These are phyloP conservation scores for Fraxinus velutina DNA, from an alignment of 305 asterid species.

Conservation along the genomic window DNA sequence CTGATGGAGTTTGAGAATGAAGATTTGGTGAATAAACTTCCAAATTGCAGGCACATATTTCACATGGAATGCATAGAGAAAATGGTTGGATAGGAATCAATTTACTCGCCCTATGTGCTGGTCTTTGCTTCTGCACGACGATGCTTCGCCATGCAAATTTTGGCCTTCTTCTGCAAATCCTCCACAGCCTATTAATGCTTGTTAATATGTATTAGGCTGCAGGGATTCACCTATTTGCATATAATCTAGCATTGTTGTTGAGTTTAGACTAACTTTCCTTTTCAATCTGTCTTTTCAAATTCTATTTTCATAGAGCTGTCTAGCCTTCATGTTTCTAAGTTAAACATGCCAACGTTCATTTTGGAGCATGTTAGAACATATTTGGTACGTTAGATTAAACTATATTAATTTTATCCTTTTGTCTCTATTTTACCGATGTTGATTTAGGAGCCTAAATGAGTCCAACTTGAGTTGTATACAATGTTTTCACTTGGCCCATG, in stretches of 20 bases:
- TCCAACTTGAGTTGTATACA: no score
- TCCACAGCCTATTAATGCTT: not conserved
- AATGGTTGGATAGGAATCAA: slow-evolving; percentile 48
- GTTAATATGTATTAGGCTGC: not conserved
- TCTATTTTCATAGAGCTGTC: not conserved
- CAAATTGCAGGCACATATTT: slow-evolving; percentile 49
- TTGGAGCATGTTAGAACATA: not conserved
- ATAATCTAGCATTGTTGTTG: not conserved
- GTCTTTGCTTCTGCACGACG: slow-evolving; percentile 29
- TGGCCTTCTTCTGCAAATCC: slow-evolving; percentile 12
- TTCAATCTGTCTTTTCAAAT: no score
- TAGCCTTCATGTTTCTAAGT: no score
- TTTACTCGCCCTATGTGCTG: slow-evolving; percentile 66
- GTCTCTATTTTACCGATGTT: no score
- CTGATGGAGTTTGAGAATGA: slow-evolving; percentile 40
- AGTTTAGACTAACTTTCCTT: no score
- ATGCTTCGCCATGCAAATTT: slow-evolving; percentile 30
- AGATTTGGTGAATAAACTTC: slow-evolving; percentile 43
- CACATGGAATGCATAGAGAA: slow-evolving; percentile 49
- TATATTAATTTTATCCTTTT: no score
- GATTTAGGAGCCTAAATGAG: no score
- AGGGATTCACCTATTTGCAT: no score
- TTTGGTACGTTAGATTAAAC: no score
- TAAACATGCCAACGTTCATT: not conserved
- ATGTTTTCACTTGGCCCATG: not conserved